Percentiles rank a stretch among this genome's conserved stretches.
phyloP scores from a whole-genome alignment of 176 grass and related monocot species.

The Elymus sibiricus region DNA sequence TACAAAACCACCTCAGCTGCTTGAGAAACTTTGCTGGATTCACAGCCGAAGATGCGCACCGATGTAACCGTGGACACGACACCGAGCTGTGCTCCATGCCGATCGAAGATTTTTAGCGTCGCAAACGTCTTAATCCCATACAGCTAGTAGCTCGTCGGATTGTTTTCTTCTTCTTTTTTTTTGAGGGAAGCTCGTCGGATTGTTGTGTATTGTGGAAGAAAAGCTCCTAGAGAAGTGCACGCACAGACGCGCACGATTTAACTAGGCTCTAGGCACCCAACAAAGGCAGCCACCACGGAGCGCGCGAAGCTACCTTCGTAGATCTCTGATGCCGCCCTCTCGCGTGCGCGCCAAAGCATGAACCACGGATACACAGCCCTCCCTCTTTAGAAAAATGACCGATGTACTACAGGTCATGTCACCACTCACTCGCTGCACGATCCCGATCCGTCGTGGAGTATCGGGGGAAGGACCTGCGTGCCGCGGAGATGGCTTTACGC shows the following conservation, averaged over 20 bases:
- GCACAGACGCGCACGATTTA: background rate
- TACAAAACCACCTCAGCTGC: background rate
- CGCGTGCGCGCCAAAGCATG: constrained; percentile 21
- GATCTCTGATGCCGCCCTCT: background rate
- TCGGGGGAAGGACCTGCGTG: background rate
- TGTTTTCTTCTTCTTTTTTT: too few species aligned
- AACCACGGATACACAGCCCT: background rate
- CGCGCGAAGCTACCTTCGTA: background rate
- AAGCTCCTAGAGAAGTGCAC: constrained; percentile 30
- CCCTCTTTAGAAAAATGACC: background rate
- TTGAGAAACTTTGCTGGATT: background rate
- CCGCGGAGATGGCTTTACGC: too few species aligned
- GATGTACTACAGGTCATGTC: background rate
- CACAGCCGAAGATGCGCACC: background rate
- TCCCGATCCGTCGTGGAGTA: background rate
- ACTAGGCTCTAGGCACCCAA: background rate
- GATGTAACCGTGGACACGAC: background rate
- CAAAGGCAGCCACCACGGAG: background rate
- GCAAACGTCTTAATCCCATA: background rate
- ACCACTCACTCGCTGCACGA: background rate
- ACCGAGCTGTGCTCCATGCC: background rate
- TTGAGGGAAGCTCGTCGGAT: too few species aligned
- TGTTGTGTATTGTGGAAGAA: too few species aligned
- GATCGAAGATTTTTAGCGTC: background rate
- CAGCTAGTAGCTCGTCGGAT: background rate